Evolutionary conservation across 257 asterid species (phyloP).

Genomic region (Solanum ossicruentum): DNA sequence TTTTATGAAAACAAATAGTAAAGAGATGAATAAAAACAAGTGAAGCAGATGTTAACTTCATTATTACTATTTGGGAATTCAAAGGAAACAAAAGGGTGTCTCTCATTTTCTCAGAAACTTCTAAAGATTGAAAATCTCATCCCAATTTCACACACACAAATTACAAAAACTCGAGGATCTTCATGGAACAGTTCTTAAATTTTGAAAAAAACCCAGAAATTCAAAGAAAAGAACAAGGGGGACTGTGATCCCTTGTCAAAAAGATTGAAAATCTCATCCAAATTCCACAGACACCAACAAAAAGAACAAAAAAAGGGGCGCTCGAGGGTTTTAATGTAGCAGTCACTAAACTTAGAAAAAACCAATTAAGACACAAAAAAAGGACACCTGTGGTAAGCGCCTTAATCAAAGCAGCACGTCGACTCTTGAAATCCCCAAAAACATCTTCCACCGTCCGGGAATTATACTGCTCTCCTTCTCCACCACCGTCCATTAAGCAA

Average conservation of each 20-base stretch:
- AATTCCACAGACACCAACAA: too few species aligned
- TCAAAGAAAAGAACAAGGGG: too few species aligned
- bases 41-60: background rate
- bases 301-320: too few species aligned
- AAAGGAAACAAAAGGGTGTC: background rate
- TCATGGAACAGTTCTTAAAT: background rate
- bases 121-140: background rate
- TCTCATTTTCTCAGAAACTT: background rate
- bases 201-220: background rate
- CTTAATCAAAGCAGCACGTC: slow-evolving; percentile 41
- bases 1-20: background rate
- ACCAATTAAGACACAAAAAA: background rate
- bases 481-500: slow-evolving; percentile 9
- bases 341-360: background rate
- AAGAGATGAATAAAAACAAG: background rate
- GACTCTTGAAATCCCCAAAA: slow-evolving; percentile 37
- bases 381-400: slow-evolving; percentile 39
- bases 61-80: background rate
- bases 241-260: too few species aligned
- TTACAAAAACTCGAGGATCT: background rate
- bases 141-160: background rate
- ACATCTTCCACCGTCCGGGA: slow-evolving; percentile 45
- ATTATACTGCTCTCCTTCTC: slow-evolving; percentile 14
- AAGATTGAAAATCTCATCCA: too few species aligned
- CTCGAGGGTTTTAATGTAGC: background rate